A percentile compares a stretch with the other conserved stretches of the same genome.
Evolutionary conservation across 345 rosid species (phyloP).

Genomic region (Carallia pectinifolia): DNA sequence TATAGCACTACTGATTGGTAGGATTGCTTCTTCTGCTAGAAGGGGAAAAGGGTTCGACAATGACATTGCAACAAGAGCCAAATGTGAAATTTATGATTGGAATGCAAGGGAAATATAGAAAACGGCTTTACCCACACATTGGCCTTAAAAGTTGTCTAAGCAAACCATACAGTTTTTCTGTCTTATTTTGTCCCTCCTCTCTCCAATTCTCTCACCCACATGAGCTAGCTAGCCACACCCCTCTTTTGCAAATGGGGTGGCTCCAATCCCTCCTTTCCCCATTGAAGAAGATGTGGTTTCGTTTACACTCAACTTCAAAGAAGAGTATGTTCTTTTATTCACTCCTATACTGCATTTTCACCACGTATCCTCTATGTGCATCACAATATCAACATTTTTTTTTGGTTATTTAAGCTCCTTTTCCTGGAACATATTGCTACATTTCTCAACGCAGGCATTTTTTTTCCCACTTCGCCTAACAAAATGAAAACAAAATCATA

Average conservation of each 20-base stretch:
- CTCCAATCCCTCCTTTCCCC: slow-evolving; percentile 86
- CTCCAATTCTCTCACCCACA: slow-evolving; percentile 18
- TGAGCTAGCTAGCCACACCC: slow-evolving; percentile 36
- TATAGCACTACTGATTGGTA: slow-evolving; percentile 51
- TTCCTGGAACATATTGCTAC: background rate
- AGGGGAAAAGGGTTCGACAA: slow-evolving; percentile 45
- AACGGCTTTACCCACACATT: slow-evolving; percentile 16
- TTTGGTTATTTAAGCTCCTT: background rate
- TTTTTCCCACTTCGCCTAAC: too few species aligned
- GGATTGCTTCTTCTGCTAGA: slow-evolving; percentile 52
- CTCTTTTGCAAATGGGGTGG: slow-evolving; percentile 71
- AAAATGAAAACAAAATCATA: too few species aligned
- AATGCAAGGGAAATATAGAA: slow-evolving; percentile 28
- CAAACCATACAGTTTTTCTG: slow-evolving; percentile 29
- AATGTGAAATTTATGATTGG: slow-evolving; percentile 45
- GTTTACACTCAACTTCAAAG: slow-evolving; percentile 61
- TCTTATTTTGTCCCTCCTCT: slow-evolving; percentile 4
- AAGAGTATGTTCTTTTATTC: slow-evolving; percentile 49
- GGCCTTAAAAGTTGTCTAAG: slow-evolving; percentile 32
- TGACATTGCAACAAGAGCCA: slow-evolving; percentile 57
- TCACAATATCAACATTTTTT: background rate
- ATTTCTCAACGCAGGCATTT: background rate
- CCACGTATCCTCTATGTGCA: too few species aligned
- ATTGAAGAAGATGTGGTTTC: slow-evolving; percentile 90
- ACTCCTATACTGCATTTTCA: background rate